Evolutionary conservation across 805 yeast species (phyloP).

Genomic region (Sugiyamaella chiloensis): DNA sequence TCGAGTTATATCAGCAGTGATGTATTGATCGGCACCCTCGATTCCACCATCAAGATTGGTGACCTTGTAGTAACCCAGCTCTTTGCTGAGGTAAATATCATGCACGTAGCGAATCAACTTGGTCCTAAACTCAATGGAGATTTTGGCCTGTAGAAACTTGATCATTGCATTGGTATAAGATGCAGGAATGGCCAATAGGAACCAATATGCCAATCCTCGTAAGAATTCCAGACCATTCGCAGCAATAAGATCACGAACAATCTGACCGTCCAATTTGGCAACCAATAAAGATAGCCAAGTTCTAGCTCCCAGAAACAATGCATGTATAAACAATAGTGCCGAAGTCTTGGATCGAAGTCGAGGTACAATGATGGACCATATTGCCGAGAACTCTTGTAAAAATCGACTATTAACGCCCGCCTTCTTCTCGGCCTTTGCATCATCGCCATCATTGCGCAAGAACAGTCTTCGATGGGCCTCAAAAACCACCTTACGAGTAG

Average conservation of each 20-base stretch:
- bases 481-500: conserved; percentile 29
- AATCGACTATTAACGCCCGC: conserved; percentile 55
- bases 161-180: conserved; percentile 89
- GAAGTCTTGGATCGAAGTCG: conserved; percentile 64
- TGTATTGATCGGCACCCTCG: conserved; percentile 79
- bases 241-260: conserved; percentile 82
- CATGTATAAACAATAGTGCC: conserved; percentile 62
- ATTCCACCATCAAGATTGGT: conserved; percentile 51
- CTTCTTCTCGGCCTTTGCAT: conserved; percentile 18
- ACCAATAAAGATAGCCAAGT: conserved; percentile 85
- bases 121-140: conserved; percentile 81
- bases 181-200: conserved; percentile 87
- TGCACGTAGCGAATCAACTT: conserved; percentile 81
- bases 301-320: conserved; percentile 69
- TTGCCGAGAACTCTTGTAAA: conserved; percentile 65
- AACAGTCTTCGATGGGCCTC: conserved; percentile 33
- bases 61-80: conserved; percentile 78
- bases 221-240: conserved; percentile 72
- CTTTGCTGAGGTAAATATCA: conserved; percentile 79
- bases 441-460: conserved; percentile 15
- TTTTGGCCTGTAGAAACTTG: conserved; percentile 68
- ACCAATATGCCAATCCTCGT: conserved; percentile 81
- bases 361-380: conserved; percentile 84
- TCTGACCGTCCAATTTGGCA: conserved; percentile 88
- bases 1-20: conserved; percentile 77